phyloP scores from a whole-genome alignment of 2,329 filamentous ascomycete genomes.

The Fusarium chaquense region DNA sequence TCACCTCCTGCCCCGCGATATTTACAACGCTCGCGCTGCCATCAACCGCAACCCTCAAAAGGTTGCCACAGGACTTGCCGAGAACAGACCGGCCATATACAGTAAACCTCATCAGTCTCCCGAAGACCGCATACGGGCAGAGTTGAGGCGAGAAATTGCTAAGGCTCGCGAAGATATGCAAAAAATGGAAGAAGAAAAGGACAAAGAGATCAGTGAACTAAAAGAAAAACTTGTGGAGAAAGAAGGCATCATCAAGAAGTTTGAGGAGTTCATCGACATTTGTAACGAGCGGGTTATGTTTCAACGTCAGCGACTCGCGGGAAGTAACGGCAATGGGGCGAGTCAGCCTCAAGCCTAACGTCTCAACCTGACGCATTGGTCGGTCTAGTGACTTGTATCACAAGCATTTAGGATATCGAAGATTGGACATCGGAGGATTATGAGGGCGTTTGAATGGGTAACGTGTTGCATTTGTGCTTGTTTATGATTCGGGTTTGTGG shows the following conservation, averaged over 20 bases:
- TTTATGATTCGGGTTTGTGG: slow-evolving; percentile 26
- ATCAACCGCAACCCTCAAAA: slow-evolving; percentile 75
- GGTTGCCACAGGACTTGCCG: slow-evolving; percentile 69
- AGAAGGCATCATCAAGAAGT: slow-evolving; percentile 71
- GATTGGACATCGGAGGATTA: slow-evolving; percentile 25
- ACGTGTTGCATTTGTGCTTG: slow-evolving; percentile 17
- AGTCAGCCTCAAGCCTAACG: slow-evolving; percentile 43
- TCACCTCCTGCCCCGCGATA: slow-evolving; percentile 72
- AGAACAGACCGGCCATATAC: slow-evolving; percentile 73
- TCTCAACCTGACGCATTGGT: slow-evolving; percentile 34
- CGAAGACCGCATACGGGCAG: slow-evolving; percentile 73
- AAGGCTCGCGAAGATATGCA: slow-evolving; percentile 68
- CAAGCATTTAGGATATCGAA: slow-evolving; percentile 13
- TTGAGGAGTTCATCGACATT: slow-evolving; percentile 78
- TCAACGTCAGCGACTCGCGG: slow-evolving; percentile 65
- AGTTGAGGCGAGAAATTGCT: slow-evolving; percentile 70
- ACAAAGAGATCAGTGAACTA: slow-evolving; percentile 69
- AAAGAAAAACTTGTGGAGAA: slow-evolving; percentile 72
- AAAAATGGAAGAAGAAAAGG: slow-evolving; percentile 66
- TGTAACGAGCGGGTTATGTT: slow-evolving; percentile 76
- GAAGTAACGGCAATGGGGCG: slow-evolving; percentile 46
- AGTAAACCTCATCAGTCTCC: slow-evolving; percentile 73
- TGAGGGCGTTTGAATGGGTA: slow-evolving; percentile 39
- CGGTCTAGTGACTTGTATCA: slow-evolving; percentile 34
- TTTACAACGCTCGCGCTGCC: slow-evolving; percentile 75